These are phyloP conservation scores for Oenanthe sinensis DNA, from an alignment of 129 eudicot species.

Conservation along the genomic window DNA sequence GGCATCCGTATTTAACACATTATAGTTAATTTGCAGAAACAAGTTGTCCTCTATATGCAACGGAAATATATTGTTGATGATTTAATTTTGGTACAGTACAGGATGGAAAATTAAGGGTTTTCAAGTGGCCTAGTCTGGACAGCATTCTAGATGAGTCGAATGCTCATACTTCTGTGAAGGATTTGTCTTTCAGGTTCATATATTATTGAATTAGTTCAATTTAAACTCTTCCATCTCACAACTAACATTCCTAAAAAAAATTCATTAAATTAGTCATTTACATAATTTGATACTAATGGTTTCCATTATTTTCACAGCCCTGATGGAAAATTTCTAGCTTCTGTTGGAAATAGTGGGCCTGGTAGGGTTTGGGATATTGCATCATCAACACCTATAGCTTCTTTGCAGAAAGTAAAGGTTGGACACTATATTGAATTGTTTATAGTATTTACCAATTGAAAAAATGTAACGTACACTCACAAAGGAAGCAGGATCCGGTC, in stretches of 20 bases:
- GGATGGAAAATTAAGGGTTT: conserved; percentile 96
- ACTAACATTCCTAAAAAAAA: not conserved
- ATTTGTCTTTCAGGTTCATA: conserved; percentile 76
- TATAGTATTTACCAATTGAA: not conserved
- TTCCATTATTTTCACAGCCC: conserved; percentile 45
- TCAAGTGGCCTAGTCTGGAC: conserved; percentile 97
- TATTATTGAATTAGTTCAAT: not conserved
- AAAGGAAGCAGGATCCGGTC: not conserved
- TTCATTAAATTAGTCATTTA: not conserved
- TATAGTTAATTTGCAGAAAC: not conserved
- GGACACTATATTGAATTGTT: conserved; percentile 1
- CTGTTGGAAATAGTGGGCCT: conserved; percentile 86
- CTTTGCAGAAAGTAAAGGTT: conserved; percentile 69
- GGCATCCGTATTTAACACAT: not conserved
- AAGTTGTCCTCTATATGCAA: conserved; percentile 9
- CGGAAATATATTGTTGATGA: conserved; percentile 16
- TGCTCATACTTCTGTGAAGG: conserved; percentile 77
- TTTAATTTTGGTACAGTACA: conserved; percentile 58
- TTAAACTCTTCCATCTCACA: not conserved
- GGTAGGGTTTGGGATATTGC: conserved; percentile 85
- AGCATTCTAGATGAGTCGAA: conserved; percentile 41
- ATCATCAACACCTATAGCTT: conserved; percentile 49
- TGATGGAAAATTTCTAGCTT: conserved; percentile 75
- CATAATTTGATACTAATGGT: not conserved
- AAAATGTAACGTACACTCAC: not conserved